A percentile compares a stretch with the other conserved stretches of the same genome.
Conservation (phyloP, 2,329 filamentous ascomycete species). For the Aspergillus fumigatus region DNA sequence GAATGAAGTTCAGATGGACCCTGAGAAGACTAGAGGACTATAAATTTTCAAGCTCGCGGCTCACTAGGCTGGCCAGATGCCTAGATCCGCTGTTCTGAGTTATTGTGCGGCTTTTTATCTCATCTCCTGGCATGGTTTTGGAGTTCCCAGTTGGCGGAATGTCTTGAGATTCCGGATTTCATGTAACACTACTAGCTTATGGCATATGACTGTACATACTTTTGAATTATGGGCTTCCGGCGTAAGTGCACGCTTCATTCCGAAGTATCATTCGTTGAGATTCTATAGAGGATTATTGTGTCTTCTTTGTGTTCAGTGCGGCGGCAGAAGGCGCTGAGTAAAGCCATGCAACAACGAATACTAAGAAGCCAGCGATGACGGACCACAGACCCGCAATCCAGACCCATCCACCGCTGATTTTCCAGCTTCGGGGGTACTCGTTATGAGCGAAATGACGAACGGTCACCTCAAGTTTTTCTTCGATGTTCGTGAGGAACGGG, state of each 20-base stretch:
- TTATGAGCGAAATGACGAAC: conserved; percentile 96
- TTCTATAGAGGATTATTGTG: conserved; percentile 33
- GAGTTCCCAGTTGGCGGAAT: conserved; percentile 11
- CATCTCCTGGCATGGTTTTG: conserved; percentile 13
- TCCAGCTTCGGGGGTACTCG: conserved; percentile 88
- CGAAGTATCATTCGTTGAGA: conserved; percentile 15
- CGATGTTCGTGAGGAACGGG: conserved; percentile 80
- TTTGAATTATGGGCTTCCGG: background rate
- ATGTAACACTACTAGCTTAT: background rate
- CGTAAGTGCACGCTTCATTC: conserved; percentile 17
- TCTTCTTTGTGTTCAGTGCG: conserved; percentile 44
- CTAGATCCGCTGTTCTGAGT: background rate
- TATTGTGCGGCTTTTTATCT: background rate
- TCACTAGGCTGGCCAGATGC: background rate
- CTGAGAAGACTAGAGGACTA: conserved; percentile 45
- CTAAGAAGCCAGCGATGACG: conserved; percentile 78
- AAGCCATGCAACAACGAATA: conserved; percentile 84
- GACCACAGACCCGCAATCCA: conserved; percentile 87
- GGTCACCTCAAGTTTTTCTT: conserved; percentile 92
- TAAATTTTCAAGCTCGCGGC: conserved; percentile 14
- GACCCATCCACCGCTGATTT: conserved; percentile 86
- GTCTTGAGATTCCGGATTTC: conserved; percentile 1
- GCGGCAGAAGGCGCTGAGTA: conserved; percentile 57
- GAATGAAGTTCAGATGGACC: conserved; percentile 54
- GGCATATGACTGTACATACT: conserved; percentile 8